Conservation (phyloP, 768 basidiomycete species). For the Macrolepiota dolichaula region DNA sequence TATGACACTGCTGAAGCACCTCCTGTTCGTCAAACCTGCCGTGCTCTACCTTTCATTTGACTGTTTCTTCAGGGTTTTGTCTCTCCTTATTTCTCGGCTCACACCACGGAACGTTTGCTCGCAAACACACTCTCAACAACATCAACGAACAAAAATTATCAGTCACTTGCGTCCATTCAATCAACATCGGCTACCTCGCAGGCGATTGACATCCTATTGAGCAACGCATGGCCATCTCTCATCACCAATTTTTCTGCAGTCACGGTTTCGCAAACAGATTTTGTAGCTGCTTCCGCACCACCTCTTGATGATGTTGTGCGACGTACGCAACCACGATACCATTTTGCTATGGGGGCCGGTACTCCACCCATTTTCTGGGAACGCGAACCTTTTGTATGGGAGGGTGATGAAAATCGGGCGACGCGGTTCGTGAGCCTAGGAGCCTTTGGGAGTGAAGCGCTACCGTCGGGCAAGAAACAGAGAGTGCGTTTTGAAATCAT, state of each 20-base stretch:
- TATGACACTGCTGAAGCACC: conserved; percentile 58
- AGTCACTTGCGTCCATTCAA: conserved; percentile 66
- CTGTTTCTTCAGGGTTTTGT: conserved; percentile 55
- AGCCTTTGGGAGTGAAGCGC: conserved; percentile 65
- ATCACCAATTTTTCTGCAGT: conserved; percentile 59
- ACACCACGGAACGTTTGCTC: conserved; percentile 68
- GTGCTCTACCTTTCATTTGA: conserved; percentile 4
- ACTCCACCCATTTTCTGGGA: conserved; percentile 88
- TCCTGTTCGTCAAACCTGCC: conserved; percentile 43
- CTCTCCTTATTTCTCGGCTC: conserved; percentile 70
- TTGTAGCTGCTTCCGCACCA: conserved; percentile 42
- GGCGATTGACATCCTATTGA: conserved; percentile 77
- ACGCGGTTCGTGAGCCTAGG: conserved; percentile 86
- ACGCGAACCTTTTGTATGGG: conserved; percentile 88
- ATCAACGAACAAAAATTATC: conserved; percentile 44
- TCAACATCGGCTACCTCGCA: conserved; percentile 59
- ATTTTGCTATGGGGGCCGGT: conserved; percentile 64
- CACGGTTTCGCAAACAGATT: conserved; percentile 45
- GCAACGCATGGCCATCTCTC: conserved; percentile 71
- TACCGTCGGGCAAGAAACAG: conserved; percentile 69
- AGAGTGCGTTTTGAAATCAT: conserved; percentile 52
- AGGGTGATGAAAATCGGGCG: conserved; percentile 60
- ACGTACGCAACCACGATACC: conserved; percentile 79
- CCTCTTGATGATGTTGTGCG: conserved; percentile 65
- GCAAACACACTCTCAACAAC: conserved; percentile 64